A percentile compares a stretch with the other conserved stretches of the same genome.
These are phyloP conservation scores for Emmonsia crescens DNA, from an alignment of 2,329 filamentous ascomycete species.

Conservation along the genomic window DNA sequence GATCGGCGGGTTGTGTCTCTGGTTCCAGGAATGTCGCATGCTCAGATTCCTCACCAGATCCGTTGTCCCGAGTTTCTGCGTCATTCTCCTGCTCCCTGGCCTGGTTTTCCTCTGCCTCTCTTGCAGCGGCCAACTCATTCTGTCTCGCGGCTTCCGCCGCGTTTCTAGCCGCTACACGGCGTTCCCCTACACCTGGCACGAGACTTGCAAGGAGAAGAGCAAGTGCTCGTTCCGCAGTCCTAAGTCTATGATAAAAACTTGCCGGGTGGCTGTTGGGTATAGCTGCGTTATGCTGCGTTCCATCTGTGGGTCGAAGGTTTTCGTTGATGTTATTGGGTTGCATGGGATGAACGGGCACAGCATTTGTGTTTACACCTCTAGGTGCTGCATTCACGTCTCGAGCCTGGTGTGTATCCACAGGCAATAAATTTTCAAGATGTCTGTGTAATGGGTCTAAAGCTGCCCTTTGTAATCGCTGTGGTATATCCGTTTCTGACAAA, in stretches of 20 bases:
- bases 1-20: not conserved
- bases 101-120: slow-evolving; percentile 7
- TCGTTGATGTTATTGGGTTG: not conserved
- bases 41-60: not conserved
- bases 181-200: slow-evolving; percentile 51
- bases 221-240: slow-evolving; percentile 40
- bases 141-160: slow-evolving; percentile 34
- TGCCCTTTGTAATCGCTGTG: slow-evolving; percentile 23
- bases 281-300: not conserved
- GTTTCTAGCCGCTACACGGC: slow-evolving; percentile 47
- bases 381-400: slow-evolving; percentile 10
- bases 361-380: slow-evolving; percentile 2
- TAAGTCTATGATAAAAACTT: slow-evolving; percentile 10
- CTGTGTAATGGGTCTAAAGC: slow-evolving; percentile 31
- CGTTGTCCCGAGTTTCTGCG: not conserved
- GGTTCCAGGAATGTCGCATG: not conserved
- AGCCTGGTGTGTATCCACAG: slow-evolving; percentile 16
- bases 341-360: not conserved
- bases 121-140: slow-evolving; percentile 3
- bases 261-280: not conserved
- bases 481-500: slow-evolving; percentile 32
- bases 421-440: slow-evolving; percentile 36
- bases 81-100: not conserved
- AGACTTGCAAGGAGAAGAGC: slow-evolving; percentile 54
- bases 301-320: not conserved